phyloP scores from a whole-genome alignment of 352 stramenopile genomes.

The Plasmopara viticola region DNA sequence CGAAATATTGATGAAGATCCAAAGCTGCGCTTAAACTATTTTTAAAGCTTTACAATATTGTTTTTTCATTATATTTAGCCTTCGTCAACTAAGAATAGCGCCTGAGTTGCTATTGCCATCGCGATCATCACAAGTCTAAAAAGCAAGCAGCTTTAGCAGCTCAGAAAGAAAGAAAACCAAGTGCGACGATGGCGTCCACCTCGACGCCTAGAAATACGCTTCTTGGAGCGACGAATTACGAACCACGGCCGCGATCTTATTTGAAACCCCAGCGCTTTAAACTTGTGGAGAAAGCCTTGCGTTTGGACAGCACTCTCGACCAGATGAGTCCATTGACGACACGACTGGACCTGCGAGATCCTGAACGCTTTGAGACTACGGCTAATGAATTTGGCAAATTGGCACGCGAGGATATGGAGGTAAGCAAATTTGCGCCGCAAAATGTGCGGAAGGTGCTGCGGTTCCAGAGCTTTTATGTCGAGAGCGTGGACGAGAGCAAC shows the following conservation, averaged over 20 bases:
- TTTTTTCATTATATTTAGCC: too few species aligned
- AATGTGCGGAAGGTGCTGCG: conserved; percentile 76
- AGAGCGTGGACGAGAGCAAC: conserved; percentile 78
- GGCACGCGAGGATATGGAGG: conserved; percentile 21
- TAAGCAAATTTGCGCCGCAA: conserved; percentile 78
- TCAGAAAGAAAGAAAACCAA: conserved; percentile 3
- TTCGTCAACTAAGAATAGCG: conserved; percentile 23
- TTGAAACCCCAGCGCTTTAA: conserved; percentile 81
- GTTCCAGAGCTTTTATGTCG: conserved; percentile 84
- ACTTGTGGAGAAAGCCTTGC: conserved; percentile 47
- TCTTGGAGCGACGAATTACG: conserved; percentile 66
- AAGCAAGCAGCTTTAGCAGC: conserved; percentile 1
- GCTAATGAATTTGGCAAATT: conserved; percentile 53
- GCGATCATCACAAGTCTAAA: conserved; percentile 9
- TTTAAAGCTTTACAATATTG: background rate
- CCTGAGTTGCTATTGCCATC: background rate
- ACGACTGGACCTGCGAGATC: conserved; percentile 47
- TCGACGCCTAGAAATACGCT: conserved; percentile 63
- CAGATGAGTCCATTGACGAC: conserved; percentile 58
- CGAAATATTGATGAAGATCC: background rate
- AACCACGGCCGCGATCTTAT: conserved; percentile 55
- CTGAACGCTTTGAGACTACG: conserved; percentile 51
- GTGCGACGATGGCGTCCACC: conserved; percentile 35
- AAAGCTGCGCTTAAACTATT: background rate
- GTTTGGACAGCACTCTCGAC: conserved; percentile 55